phyloP scores from a whole-genome alignment of 2,329 filamentous ascomycete species.

The Rhinocladiella similis region DNA sequence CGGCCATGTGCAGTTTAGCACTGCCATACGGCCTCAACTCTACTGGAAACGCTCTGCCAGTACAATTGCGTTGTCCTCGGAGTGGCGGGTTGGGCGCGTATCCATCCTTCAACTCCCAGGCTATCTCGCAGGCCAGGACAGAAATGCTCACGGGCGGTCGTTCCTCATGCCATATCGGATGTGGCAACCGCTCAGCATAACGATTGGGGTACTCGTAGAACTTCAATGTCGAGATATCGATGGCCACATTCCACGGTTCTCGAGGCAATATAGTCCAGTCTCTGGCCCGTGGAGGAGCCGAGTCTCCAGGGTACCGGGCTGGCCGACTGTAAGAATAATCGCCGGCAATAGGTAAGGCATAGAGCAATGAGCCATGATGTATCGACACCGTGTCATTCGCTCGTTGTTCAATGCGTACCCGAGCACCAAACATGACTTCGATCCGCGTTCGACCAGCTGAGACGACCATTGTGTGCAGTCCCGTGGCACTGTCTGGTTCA shows the following conservation, averaged over 20 bases:
- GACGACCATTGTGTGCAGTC: constrained; percentile 41
- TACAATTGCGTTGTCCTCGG: constrained; percentile 35
- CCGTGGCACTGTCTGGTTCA: constrained; percentile 37
- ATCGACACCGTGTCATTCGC: constrained; percentile 47
- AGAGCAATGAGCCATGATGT: constrained; percentile 47
- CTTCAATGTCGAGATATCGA: constrained; percentile 37
- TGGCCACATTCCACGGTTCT: constrained; percentile 35
- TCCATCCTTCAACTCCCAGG: constrained; percentile 38
- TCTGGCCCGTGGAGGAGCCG: constrained; percentile 32
- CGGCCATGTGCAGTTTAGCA: constrained; percentile 49
- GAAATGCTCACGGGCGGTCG: constrained; percentile 40
- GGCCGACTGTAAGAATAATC: constrained; percentile 30
- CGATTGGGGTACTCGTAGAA: constrained; percentile 32
- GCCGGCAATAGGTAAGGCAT: constrained; percentile 42
- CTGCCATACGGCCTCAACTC: constrained; percentile 49
- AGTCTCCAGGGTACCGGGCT: constrained; percentile 29
- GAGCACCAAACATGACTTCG: constrained; percentile 36
- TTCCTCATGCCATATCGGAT: constrained; percentile 35
- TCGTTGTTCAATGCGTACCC: constrained; percentile 37
- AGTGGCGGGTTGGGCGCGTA: constrained; percentile 38
- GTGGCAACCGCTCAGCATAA: constrained; percentile 24
- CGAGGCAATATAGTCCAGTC: constrained; percentile 40
- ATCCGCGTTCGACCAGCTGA: constrained; percentile 36
- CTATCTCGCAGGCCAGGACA: constrained; percentile 41
- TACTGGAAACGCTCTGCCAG: constrained; percentile 37